Evolutionary conservation across 1,284 basidiomycete species (phyloP), one percentile per base, ranked within the genome.

Genomic region (Leccinum pachyderme): DNA sequence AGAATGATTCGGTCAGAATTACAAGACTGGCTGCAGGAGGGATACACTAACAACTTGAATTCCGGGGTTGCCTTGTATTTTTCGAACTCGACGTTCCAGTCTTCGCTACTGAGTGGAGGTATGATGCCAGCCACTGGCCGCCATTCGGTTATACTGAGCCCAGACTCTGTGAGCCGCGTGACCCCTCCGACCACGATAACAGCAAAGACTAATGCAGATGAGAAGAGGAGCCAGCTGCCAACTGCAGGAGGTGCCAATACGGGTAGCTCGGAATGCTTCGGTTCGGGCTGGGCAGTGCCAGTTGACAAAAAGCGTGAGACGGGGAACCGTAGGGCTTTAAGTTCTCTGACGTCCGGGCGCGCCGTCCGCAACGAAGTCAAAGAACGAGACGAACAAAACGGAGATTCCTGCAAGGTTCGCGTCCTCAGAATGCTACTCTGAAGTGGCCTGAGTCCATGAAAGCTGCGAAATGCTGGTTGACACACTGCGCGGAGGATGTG

Each of bases 141-240:
- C 97, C 97, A 99, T 79, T 99, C 97, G 31, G 93, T 96, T 70
- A 99, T 99, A 62, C 93, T 95, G 59, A 99, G 78, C 5, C 97
- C 97, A 25, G 94, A 97, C 75, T 99, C 97, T 4, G 97, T 99
- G 58, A 99, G 82, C 43, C 97, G 89, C 2, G 97, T 99, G 51
- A 99, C 83, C 9, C 96, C 97, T 35, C 97, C 97, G 5, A 99
- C 93, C 49, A 99, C 87, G 63, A 98, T 89, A 70, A 99, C 93
- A 27, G 85, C 86, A 64, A 97, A 91, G 27, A 97, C 93, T 43
- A 99, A 78, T 5, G 83, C 84, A 0, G 93, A 90, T 18, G 92
- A 94, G 37, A 81, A 72, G 65, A 95, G 80, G 18, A 98, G 82
- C 89, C 95, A 97, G 59, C 82, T 75, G 15, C 83, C 87, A 5